Percentiles rank a stretch among this genome's conserved stretches.
Conservation (phyloP, 805 yeast genomes). For the Sugiyamaella mastotermitis region DNA sequence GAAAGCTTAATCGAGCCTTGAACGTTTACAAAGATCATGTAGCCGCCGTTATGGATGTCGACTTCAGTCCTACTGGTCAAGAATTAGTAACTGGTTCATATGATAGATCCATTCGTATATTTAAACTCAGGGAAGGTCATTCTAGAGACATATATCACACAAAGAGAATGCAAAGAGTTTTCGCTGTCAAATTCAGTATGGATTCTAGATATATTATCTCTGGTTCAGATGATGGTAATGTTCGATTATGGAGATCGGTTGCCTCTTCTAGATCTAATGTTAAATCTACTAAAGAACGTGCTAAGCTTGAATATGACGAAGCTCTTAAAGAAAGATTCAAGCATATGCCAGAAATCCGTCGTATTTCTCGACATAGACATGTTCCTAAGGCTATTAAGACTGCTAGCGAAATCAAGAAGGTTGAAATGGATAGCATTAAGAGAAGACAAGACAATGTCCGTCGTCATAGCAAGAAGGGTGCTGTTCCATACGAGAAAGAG, state of each 20-base stretch:
- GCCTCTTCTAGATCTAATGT: slow-evolving; percentile 82
- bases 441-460: slow-evolving; percentile 79
- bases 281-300: slow-evolving; percentile 71
- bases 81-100: slow-evolving; percentile 93
- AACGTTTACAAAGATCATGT: slow-evolving; percentile 94
- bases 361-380: slow-evolving; percentile 90
- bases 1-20: slow-evolving; percentile 73
- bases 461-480: slow-evolving; percentile 56
- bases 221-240: slow-evolving; percentile 95
- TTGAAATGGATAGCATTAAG: slow-evolving; percentile 67
- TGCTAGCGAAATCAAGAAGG: slow-evolving; percentile 78
- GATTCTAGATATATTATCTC: slow-evolving; percentile 82
- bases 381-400: slow-evolving; percentile 81
- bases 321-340: slow-evolving; percentile 88
- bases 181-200: slow-evolving; percentile 76
- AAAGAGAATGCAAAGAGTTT: slow-evolving; percentile 94
- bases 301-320: slow-evolving; percentile 82
- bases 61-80: slow-evolving; percentile 95
- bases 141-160: slow-evolving; percentile 95
- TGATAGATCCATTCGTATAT: slow-evolving; percentile 87
- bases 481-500: slow-evolving; percentile 47
- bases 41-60: slow-evolving; percentile 90
- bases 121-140: slow-evolving; percentile 72
- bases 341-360: slow-evolving; percentile 91
- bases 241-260: slow-evolving; percentile 85